Base-by-base conservation (phyloP, 805 yeast species). In the Suhomyces xylopsoci region DNA sequence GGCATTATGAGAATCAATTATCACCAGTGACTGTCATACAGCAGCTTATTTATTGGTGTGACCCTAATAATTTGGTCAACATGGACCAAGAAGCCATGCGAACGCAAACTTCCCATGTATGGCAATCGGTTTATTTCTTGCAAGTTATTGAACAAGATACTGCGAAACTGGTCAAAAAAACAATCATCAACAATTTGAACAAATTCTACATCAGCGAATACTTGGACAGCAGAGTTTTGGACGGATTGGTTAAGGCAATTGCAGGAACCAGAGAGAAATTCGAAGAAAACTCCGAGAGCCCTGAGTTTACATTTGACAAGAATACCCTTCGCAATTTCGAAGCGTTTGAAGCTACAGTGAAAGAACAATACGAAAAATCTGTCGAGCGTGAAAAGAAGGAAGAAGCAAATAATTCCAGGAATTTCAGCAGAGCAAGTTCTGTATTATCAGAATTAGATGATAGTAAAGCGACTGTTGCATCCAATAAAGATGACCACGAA, bases 41-140 rank as follows among this genome's bases (percentile, higher is more conserved):
- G 57, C 96, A 89, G 60, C 68, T 93, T 46, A 73, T 87, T 22
- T 82, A 84, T 61, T 90, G 97, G 96, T 87, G 96, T 17, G 93
- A 90, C 64, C 96, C 97, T 5, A 70, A 73, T 44, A 81, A 83
- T 56, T 69, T 85, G 7, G 90, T 83, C 2, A 79, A 81, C 53
- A 68, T 72, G 42, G 59, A 74, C 1, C 73, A 74, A 5, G 80
- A 71, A 2, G 78, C 71, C 1, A 67, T 76, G 3, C 62, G 62
- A 3, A 61, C 61, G n/a, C 80, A 81, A 41, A 65, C 77, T 9
- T 69, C 81, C 5, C 94, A 88, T 56, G 64, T 84, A 3, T 77
- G 75, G 58, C 81, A 86, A 55, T 81, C 81, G 0, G 64, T 77
- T 26, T 84, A 83, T 24, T 67, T 88, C 9, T 62, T 88, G 46